Evolutionary conservation across 2,329 filamentous ascomycete genomes (phyloP).

Genomic region (Colletotrichum shisoi): DNA sequence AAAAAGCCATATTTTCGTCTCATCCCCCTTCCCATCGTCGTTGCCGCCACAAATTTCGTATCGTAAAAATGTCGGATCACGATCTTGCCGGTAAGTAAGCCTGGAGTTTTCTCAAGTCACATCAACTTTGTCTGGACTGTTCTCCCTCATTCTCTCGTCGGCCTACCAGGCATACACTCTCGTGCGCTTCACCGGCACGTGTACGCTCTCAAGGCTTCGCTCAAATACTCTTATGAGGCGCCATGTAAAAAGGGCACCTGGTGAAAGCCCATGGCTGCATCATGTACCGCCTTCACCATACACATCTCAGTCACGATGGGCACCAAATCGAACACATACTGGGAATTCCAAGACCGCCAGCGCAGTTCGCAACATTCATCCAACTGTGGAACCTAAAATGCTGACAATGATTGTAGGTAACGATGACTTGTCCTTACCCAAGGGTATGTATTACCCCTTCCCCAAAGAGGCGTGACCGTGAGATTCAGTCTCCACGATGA

Average conservation of each 20-base stretch:
- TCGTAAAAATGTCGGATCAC: conserved; percentile 67
- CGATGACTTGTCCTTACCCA: conserved; percentile 70
- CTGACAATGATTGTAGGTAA: conserved; percentile 60
- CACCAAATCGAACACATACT: not conserved
- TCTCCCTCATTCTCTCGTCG: not conserved
- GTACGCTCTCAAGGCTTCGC: not conserved
- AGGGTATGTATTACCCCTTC: conserved; percentile 57
- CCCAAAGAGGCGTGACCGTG: not conserved
- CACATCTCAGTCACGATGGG: not conserved
- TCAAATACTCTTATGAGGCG: not conserved
- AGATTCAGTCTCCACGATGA: not conserved
- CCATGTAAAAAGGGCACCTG: conserved; percentile 2
- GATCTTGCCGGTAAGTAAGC: conserved; percentile 68
- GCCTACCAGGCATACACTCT: not conserved
- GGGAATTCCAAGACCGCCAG: not conserved
- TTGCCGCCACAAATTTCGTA: conserved; percentile 1
- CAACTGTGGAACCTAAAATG: not conserved
- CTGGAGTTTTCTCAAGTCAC: not conserved
- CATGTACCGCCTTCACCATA: not conserved
- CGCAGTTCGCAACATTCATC: not conserved
- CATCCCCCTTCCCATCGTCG: conserved; percentile 6
- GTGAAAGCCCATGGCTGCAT: too few relatives aligned
- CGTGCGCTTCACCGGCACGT: not conserved
- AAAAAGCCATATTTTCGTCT: not conserved
- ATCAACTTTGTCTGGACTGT: not conserved